Evolutionary conservation across 1,139 yeast species (phyloP).

Genomic region (Yamadazyma atmosphaerica): DNA sequence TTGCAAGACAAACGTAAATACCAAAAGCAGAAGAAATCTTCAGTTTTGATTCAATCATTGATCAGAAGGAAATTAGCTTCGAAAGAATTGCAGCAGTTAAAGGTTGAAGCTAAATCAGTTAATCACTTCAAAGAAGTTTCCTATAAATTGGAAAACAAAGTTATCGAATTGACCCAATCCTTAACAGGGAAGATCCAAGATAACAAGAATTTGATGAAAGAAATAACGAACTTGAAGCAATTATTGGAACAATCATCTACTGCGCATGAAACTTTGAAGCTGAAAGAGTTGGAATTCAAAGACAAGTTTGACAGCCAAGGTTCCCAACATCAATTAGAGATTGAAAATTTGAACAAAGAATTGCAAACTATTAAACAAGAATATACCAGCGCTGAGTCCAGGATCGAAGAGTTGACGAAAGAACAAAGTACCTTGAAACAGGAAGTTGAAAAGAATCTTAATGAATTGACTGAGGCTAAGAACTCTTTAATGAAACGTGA

Average conservation of each 20-base stretch:
- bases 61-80: conserved; percentile 77
- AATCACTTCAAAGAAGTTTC: conserved; percentile 89
- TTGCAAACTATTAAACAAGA: conserved; percentile 58
- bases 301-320: conserved; percentile 47
- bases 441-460: conserved; percentile 62
- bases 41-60: conserved; percentile 74
- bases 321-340: conserved; percentile 50
- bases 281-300: conserved; percentile 56
- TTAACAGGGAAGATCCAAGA: conserved; percentile 77
- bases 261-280: conserved; percentile 56
- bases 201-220: conserved; percentile 67
- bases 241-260: conserved; percentile 59
- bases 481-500: conserved; percentile 62
- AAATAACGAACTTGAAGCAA: conserved; percentile 56
- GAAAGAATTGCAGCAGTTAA: conserved; percentile 60
- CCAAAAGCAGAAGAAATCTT: conserved; percentile 45
- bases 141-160: conserved; percentile 91
- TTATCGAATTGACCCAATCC: conserved; percentile 87
- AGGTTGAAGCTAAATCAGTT: conserved; percentile 86
- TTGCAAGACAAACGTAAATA: conserved; percentile 48
- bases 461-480: conserved; percentile 63
- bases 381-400: conserved; percentile 59
- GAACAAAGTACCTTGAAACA: conserved; percentile 65
- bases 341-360: conserved; percentile 56
- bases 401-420: conserved; percentile 62